Base-by-base conservation (phyloP, 805 yeast genomes). In the Ogataea saltuana region DNA sequence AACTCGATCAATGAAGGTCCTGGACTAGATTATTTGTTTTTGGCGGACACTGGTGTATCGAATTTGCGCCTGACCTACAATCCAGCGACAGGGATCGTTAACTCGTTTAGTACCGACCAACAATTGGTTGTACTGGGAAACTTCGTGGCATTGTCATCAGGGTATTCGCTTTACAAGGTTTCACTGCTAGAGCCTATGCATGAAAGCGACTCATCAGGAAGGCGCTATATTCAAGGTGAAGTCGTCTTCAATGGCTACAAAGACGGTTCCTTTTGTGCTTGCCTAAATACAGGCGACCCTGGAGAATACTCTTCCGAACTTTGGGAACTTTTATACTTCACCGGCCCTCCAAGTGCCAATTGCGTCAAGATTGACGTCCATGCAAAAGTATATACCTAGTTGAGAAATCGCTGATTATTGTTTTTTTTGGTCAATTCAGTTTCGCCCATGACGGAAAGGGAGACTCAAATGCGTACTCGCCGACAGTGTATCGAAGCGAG, bases 221-320 rank as follows among this genome's bases (percentile, higher is more conserved):
- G 32, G 10, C 22, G 28, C 17, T 39, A 41, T 26, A 31, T 31
- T 27, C 49, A 48, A 28, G 56, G 56, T n/a, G 32, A 41, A 17
- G 37, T 48, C 11, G 40, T 46, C 19, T 30, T 46, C 13, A 45
- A 48, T 30, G 30, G 28, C 6, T 42, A 33, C 21, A 12, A 27
- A 13, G 29, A 13, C 7, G 51, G 53, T 11, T 20, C 33, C 4
- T 69, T 71, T 54, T 67, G 56, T 48, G 75, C 69, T 31, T 65
- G 67, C 47, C 62, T 58, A 61, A 60, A 68, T 59, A 57, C 66
- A 39, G 49, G 51, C 33, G 78, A 72, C 53, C 74, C 74, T 13
- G 70, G 68, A 57, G 44, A 48, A 12, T 65, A 61, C 58, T 67
- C 72, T 19, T 27, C 55, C 23, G 12, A 45, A 15, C 6, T 45